These are phyloP conservation scores for Globisporangium radiosum DNA, from an alignment of 352 stramenopile genomes.

Conservation along the genomic window DNA sequence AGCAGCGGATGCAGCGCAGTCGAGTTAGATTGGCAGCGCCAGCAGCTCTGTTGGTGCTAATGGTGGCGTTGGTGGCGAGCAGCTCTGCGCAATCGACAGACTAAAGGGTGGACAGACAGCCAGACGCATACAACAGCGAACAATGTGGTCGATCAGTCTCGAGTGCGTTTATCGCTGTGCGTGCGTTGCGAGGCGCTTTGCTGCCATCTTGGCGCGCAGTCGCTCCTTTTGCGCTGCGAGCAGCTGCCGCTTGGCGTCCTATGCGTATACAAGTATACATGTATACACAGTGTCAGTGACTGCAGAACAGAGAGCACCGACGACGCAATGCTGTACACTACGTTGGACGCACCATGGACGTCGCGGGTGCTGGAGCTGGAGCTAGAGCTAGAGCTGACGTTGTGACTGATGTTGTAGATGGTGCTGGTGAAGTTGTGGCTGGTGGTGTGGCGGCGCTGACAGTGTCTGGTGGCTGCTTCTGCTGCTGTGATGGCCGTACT, in stretches of 20 bases:
- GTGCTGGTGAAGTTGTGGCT: neutral
- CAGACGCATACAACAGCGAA: too few relatives aligned
- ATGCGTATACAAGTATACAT: neutral
- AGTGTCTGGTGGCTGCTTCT: neutral
- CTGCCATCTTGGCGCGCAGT: constrained; percentile 54
- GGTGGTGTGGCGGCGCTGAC: neutral
- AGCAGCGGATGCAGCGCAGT: constrained; percentile 14
- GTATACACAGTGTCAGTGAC: neutral
- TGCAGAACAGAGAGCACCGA: neutral
- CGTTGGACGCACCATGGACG: too few relatives aligned
- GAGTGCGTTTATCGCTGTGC: neutral
- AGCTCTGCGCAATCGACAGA: too few relatives aligned
- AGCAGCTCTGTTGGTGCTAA: too few relatives aligned
- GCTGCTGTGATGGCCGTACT: neutral
- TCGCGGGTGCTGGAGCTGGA: neutral
- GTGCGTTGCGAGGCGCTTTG: constrained; percentile 6
- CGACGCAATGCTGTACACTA: neutral
- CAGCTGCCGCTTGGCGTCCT: constrained; percentile 51
- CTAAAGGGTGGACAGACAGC: too few relatives aligned
- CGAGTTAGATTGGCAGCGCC: constrained; percentile 6
- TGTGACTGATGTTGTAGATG: too few relatives aligned
- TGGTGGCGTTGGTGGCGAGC: too few relatives aligned
- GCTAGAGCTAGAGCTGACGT: neutral
- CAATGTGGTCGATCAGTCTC: too few relatives aligned
- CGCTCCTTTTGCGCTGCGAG: constrained; percentile 63